Base-by-base conservation (phyloP, 2,329 filamentous ascomycete genomes). In the Elsinoe necatrix region DNA sequence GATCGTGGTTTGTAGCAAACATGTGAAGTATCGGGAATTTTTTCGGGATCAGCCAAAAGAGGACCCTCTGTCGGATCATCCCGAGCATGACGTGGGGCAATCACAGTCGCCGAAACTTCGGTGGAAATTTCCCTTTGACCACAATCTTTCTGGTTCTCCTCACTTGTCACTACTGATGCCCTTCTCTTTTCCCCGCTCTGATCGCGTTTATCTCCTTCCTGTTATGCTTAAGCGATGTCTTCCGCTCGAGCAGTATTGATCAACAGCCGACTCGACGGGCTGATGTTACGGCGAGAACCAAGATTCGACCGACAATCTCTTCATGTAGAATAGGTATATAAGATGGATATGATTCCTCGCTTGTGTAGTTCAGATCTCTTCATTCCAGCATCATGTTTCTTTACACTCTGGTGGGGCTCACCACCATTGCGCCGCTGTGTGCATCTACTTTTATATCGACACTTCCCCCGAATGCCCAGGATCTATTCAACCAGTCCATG, bases 401-500 rank as follows among this genome's bases (percentile, higher is more conserved):
- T 8, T 21, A 20, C 16, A 8, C 6, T 2, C 25, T 3, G 14
- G 7, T 50, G n/a, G 20, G 23, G 25, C 14, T 18, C 7, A 8
- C 25, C 6, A 2, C 8, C 7, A n/a, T 23, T 21, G 39, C 16
- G 18, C 18, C 21, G 2, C 39, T 43, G 16, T 20, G 45, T 25
- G 16, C 29, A 2, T 21, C 14, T 18, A 54, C 57, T 1, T 57
- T 54, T 35, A 51, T 59, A 9, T 39, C n/a, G 9, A 51, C 48
- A 0, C 27, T 59, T 1, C 50, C 57, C 3, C 12, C 23, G 4
- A 59, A 59, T 43, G 57, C 57, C 6, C 57, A 59, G 35, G 54
- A 45, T 25, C 52, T 57, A 4, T 55, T 79, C 55, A 68, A 75
- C 47, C 70, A 77, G 66, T 77, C 77, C 1, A 82, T 82, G 78